A percentile compares a stretch with the other conserved stretches of the same genome.
Conservation (phyloP, 1,284 basidiomycete species). For the Moesziomyces sp. region DNA sequence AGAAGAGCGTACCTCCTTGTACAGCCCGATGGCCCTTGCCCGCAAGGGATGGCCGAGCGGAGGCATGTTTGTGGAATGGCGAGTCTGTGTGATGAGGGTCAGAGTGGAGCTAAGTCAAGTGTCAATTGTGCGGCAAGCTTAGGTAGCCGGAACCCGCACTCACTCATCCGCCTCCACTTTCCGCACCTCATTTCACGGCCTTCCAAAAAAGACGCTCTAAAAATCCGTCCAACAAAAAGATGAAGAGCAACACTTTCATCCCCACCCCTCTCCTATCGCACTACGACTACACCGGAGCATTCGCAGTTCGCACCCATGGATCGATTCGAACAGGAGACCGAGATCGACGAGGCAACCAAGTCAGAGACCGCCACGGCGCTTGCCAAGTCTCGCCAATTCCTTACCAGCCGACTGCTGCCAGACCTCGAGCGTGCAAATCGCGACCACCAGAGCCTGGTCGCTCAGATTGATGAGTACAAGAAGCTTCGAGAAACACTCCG, state of each 20-base stretch:
- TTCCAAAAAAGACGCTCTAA: background rate
- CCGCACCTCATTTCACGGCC: no score
- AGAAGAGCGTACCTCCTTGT: slow-evolving; percentile 52
- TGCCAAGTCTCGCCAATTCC: slow-evolving; percentile 37
- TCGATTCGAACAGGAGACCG: slow-evolving; percentile 23
- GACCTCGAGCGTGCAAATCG: slow-evolving; percentile 42
- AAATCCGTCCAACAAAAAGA: background rate
- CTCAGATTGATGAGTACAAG: slow-evolving; percentile 40
- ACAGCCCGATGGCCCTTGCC: slow-evolving; percentile 61
- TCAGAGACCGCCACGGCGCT: slow-evolving; percentile 40
- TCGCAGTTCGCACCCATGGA: slow-evolving; percentile 12
- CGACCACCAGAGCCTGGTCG: slow-evolving; percentile 28
- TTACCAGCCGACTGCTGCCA: slow-evolving; percentile 37
- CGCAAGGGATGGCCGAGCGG: slow-evolving; percentile 62
- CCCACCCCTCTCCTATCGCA: background rate
- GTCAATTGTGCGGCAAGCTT: background rate
- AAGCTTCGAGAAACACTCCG: slow-evolving; percentile 32
- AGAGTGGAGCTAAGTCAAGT: background rate
- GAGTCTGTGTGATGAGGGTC: background rate
- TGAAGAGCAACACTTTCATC: background rate
- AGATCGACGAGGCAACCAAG: slow-evolving; percentile 44
- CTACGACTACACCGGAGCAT: no score
- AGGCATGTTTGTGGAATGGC: slow-evolving; percentile 43
- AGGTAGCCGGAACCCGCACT: no score
- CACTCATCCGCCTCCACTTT: no score